These are phyloP conservation scores for Yamadazyma tumulicola DNA, from an alignment of 805 yeast species.

Conservation along the genomic window DNA sequence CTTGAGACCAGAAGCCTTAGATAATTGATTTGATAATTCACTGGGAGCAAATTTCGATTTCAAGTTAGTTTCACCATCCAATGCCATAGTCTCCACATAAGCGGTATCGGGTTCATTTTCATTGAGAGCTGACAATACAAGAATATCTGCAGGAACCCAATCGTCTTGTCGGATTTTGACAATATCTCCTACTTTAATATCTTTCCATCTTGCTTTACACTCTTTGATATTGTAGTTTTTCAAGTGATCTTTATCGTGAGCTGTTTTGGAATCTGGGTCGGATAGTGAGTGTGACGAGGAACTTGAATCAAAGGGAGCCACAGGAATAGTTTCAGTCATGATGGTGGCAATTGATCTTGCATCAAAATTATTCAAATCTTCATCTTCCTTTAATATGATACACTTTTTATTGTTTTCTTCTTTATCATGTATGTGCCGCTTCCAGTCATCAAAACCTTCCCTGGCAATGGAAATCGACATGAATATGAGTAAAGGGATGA, in stretches of 20 bases:
- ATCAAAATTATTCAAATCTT: conserved; percentile 26
- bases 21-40: conserved; percentile 52
- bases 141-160: conserved; percentile 90
- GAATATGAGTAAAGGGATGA: conserved; percentile 81
- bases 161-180: conserved; percentile 73
- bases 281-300: neutral
- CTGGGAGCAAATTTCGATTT: conserved; percentile 70
- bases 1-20: conserved; percentile 48
- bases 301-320: conserved; percentile 1
- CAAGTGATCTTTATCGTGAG: conserved; percentile 17
- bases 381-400: conserved; percentile 28
- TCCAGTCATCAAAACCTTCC: conserved; percentile 92
- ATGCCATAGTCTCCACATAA: conserved; percentile 91
- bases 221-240: conserved; percentile 30
- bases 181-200: conserved; percentile 84
- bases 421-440: conserved; percentile 80
- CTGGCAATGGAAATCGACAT: conserved; percentile 85
- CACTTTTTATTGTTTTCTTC: conserved; percentile 64
- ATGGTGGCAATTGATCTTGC: conserved; percentile 37
- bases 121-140: conserved; percentile 62
- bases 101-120: conserved; percentile 57
- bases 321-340: conserved; percentile 34
- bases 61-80: conserved; percentile 95
- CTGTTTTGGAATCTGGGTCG: neutral
- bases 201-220: conserved; percentile 57